Evolutionary conservation across 164 flowering plant species (phyloP).

Genomic region (Sextonia rubra): DNA sequence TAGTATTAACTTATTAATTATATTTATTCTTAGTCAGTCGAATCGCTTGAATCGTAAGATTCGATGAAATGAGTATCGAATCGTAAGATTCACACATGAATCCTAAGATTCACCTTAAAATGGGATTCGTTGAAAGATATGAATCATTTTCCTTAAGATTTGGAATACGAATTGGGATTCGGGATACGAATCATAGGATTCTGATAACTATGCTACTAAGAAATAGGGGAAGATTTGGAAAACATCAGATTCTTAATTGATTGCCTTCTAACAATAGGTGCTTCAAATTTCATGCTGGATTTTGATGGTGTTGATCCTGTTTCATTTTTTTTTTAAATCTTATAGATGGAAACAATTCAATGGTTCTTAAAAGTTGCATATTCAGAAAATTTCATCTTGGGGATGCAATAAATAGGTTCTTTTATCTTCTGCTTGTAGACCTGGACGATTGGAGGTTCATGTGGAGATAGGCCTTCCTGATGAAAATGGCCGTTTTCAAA

Average conservation of each 20-base stretch:
- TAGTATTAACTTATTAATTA: too few species aligned
- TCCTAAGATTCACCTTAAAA: too few species aligned
- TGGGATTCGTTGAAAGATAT: too few species aligned
- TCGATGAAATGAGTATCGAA: too few species aligned
- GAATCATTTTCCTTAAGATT: too few species aligned
- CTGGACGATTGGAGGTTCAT: constrained; percentile 82
- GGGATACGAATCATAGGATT: too few species aligned
- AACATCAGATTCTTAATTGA: background rate
- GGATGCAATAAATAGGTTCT: background rate
- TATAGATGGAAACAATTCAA: too few species aligned
- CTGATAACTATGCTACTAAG: too few species aligned
- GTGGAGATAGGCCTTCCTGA: constrained; percentile 98
- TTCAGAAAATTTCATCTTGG: constrained; percentile 3
- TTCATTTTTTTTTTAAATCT: background rate
- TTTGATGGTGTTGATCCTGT: background rate
- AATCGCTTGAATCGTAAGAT: too few species aligned
- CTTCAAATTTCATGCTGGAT: background rate
- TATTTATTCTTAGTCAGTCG: too few species aligned
- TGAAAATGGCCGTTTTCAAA: constrained; percentile 90
- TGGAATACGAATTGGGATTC: too few species aligned
- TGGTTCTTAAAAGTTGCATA: background rate
- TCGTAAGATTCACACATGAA: too few species aligned
- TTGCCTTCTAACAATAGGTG: background rate
- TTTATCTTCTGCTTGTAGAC: constrained; percentile 34
- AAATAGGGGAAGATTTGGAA: background rate